Base-by-base conservation (phyloP, 2,329 filamentous ascomycete genomes). In the Venturia oleaginea region DNA sequence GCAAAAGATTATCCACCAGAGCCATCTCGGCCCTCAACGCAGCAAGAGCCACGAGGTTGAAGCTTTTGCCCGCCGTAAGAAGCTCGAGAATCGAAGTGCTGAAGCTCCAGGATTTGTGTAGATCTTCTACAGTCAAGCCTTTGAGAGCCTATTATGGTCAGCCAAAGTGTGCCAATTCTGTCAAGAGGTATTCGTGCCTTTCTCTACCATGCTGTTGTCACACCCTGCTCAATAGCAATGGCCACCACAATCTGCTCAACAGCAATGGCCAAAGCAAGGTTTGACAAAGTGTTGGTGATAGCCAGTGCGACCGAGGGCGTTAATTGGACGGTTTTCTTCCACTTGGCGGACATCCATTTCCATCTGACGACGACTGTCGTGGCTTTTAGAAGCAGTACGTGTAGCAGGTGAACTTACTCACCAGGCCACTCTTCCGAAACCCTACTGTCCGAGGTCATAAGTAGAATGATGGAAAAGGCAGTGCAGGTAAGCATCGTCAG, bases 161-260 rank as follows among this genome's bases (percentile, higher is more conserved):
- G 46, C 46, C 19, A 27, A 7, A 24, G n/a, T 43, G 37, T n/a
- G n/a, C n/a, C n/a, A n/a, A n/a, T n/a, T n/a, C n/a, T n/a, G n/a
- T n/a, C n/a, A n/a, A n/a, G n/a, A n/a, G n/a, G n/a, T n/a, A n/a
- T n/a, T 4, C 69, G 54, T 17, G 66, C 68, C 40, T 68, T 67
- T 19, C 69, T 63, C 69, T 69, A 71, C 69, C 69, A 71, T 2
- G 69, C 69, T 22, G 70, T 70, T 0, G 69, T 68, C 22, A 71
- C 67, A 8, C 69, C 69, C 7, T 70, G 68, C 6, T 68, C 68
- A 37, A 71, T 71, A 0, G 69, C 69, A 6, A 71, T 65, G 1
- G 67, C 66, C 15, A 71, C n/a, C 22, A 71, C 67, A 8, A 69
- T 69, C 7, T 70, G 68, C 6, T 68, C 68, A 37, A 71, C 70